Base-by-base conservation (phyloP, 2,329 filamentous ascomycete species). In the Colletotrichum sp. region DNA sequence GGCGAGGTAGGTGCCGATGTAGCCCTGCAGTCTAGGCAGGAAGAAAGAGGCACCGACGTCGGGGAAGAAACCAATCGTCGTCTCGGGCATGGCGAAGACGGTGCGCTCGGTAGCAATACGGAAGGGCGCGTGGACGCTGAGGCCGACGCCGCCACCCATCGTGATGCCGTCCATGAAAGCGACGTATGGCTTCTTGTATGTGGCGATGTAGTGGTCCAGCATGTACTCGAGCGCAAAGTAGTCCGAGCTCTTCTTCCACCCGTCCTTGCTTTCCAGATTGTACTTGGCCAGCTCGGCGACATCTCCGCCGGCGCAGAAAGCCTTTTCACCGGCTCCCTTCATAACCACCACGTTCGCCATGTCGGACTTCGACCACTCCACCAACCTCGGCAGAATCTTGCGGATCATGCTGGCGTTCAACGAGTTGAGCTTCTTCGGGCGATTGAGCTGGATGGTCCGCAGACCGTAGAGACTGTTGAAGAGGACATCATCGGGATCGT, bases 11-110 rank as follows among this genome's bases (percentile, higher is more conserved):
- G 95, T 98, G 73, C 97, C 97, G 72, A 98, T 86, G 75, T 93
- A 89, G 66, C 97, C 97, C 81, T 98, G 93, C 89, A 99, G 93
- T 78, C 96, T 91, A 18, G 97, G 95, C 70, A 99, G 89, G 89
- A 99, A 99, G 89, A 99, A 99, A 13, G 95, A 98, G 36, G 94
- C 98, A 77, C 97, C 97, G 65, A 99, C 97, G 82, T 99, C 98
- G 8, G 98, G 97, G 90, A 99, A 99, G 89, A 99, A 98, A 52
- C 97, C 97, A 82, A 99, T 99, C 10, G 93, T 98, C 6, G 97
- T 99, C 88, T 99, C 97, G 34, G 97, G 97, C 97, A 99, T 99
- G 80, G 98, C 96, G 82, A 99, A 99, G 64, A 98, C 87, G 8
- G 97, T 99, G 83, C 94, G 94, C 87, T 99, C 97, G 4, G 97